These are phyloP conservation scores for Fusarium sp. DNA, from an alignment of 2,329 filamentous ascomycete genomes.

Conservation along the genomic window DNA sequence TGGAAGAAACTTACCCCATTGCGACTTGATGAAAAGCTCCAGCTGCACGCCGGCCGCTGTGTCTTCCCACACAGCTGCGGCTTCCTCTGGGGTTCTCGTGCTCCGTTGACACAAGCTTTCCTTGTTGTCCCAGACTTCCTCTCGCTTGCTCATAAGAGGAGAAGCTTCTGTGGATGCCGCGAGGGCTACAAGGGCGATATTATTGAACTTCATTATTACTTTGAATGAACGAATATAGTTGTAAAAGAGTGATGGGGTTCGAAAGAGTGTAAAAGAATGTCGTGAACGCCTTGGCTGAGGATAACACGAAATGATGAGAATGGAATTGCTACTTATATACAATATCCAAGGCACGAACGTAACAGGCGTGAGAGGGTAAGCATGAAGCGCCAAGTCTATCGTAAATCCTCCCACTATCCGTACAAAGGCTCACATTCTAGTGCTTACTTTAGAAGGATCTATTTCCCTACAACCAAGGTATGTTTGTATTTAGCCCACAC, in stretches of 20 bases:
- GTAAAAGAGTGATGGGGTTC: not conserved
- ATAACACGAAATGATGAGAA: not conserved
- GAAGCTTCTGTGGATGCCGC: not conserved
- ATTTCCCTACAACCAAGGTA: not conserved
- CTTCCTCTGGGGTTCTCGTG: conserved; percentile 2
- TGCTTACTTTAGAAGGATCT: not conserved
- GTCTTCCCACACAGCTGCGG: conserved; percentile 3
- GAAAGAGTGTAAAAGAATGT: not conserved
- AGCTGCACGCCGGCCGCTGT: conserved; percentile 1
- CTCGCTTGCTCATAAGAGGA: not conserved
- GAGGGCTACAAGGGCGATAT: not conserved
- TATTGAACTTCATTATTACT: not conserved
- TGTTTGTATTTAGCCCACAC: not conserved
- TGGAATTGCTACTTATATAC: not conserved
- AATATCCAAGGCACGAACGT: not conserved
- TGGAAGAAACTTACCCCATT: not conserved
- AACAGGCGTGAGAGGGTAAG: not conserved
- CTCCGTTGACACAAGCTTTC: not conserved
- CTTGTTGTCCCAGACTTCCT: not conserved
- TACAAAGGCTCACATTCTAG: not conserved
- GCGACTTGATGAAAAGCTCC: conserved; percentile 10
- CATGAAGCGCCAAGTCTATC: not conserved
- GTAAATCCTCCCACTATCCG: not conserved
- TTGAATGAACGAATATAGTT: not conserved
- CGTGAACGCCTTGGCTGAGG: not conserved